Conservation (phyloP, 768 basidiomycete genomes). For the Astraeus odoratus region DNA sequence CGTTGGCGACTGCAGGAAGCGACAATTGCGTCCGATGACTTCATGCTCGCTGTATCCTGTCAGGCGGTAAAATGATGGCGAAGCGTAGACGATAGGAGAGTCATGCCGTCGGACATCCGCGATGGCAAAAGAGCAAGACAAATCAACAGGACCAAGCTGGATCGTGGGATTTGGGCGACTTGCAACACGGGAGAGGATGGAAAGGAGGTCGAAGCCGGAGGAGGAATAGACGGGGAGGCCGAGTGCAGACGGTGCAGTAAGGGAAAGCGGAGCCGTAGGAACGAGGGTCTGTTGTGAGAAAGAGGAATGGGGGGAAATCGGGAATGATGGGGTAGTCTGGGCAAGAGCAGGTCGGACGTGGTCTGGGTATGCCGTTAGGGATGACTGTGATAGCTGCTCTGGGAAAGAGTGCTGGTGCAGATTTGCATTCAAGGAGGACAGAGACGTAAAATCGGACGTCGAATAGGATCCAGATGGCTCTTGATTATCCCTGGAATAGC, state of each 20-base stretch:
- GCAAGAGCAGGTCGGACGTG: constrained; percentile 2
- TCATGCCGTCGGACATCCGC: constrained; percentile 80
- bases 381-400: constrained; percentile 2
- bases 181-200: constrained; percentile 72
- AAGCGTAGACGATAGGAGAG: constrained; percentile 85
- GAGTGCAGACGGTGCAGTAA: constrained; percentile 26
- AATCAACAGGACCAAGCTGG: constrained; percentile 83
- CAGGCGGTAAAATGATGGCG: constrained; percentile 70
- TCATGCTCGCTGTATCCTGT: constrained; percentile 73
- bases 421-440: constrained; percentile 3
- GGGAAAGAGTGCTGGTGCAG: constrained; percentile 5
- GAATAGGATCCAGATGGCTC: not conserved
- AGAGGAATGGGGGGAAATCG: constrained; percentile 1
- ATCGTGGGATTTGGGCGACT: constrained; percentile 69
- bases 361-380: not conserved
- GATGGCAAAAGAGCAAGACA: constrained; percentile 88
- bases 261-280: not conserved
- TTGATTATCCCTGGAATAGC: constrained; percentile 1
- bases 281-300: constrained; percentile 1
- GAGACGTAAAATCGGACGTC: not conserved
- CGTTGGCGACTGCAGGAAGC: constrained; percentile 79
- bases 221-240: constrained; percentile 72
- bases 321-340: not conserved
- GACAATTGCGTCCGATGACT: constrained; percentile 85
- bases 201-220: constrained; percentile 86